Base-by-base conservation (phyloP, 257 asterid species). In the Ligustrum vulgare region DNA sequence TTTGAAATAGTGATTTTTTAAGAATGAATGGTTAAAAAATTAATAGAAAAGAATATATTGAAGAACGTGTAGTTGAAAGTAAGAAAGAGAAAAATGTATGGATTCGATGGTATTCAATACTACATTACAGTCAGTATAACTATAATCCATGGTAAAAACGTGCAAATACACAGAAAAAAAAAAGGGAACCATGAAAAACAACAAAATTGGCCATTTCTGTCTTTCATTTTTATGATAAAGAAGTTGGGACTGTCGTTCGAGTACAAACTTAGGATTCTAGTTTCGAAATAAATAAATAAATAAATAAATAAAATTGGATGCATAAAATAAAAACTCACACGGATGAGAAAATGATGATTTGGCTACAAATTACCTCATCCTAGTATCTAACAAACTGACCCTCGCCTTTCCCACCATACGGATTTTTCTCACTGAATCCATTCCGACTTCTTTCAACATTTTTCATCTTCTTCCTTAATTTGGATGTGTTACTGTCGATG, bases 401-500 rank as follows among this genome's bases (percentile, higher is more conserved):
- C 11, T 22, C 83, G 74, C 0, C 37, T 63, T 15, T 56, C 31
- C 64, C 22, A 78, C 99, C 96, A 63, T 93, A 89, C 0, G 97
- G 98, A 34, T 84, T 88, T 84, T 33, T 80, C 28, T 81, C 84
- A 23, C 82, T 89, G 82, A 93, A 92, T 47, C 98, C 96, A 78
- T 89, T 86, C 11, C 90, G 82, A 31, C 87, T 79, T 62, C 94
- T 87, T 49, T 81, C 89, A 10, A 47, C 72, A 41, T 76, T 82
- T 13, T 78, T 88, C 41, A 71, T 45, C 58, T 87, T 91, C 86
- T 89, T 90, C 86, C 96, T 76, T 77, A 84, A 89, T 86, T 89
- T 95, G 80, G 97, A 88, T 0, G 93, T 90, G 5, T 72, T 95
- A 74, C 98, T 95, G 75, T 91, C 98, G 39, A 93, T 89, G 87